These are phyloP conservation scores for Ambrosia trifida DNA, from an alignment of 129 eudicot genomes.

Conservation along the genomic window DNA sequence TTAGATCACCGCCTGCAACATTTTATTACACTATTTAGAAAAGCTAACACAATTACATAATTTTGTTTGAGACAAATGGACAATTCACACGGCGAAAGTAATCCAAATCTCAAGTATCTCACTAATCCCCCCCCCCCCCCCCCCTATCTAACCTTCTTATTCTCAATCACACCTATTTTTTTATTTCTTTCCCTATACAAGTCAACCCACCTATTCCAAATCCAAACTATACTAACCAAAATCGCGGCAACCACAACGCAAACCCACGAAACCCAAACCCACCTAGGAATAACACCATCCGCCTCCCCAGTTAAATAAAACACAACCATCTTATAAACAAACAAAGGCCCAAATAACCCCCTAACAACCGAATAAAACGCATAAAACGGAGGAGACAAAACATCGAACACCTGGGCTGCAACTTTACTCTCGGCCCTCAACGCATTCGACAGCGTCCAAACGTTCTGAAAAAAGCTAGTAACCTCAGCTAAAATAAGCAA, in stretches of 20 bases:
- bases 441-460: constrained; percentile 80
- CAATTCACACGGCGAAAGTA: constrained; percentile 23
- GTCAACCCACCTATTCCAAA: constrained; percentile 65
- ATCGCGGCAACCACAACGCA: constrained; percentile 65
- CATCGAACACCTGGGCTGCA: constrained; percentile 63
- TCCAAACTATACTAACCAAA: constrained; percentile 79
- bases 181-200: constrained; percentile 51
- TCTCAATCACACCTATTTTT: constrained; percentile 28
- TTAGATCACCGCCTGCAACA: constrained; percentile 11
- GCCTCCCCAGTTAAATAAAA: constrained; percentile 62
- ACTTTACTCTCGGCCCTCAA: constrained; percentile 39
- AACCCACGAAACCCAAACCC: constrained; percentile 93
- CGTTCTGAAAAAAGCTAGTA: constrained; percentile 77
- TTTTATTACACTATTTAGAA: constrained; percentile 26
- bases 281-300: constrained; percentile 61
- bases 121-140: constrained; percentile 11
- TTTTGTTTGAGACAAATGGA: constrained; percentile 21
- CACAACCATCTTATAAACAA: constrained; percentile 62
- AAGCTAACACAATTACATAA: constrained; percentile 31
- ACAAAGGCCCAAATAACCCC: constrained; percentile 71
- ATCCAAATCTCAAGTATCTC: constrained; percentile 14
- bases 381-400: constrained; percentile 79
- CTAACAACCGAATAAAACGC: constrained; percentile 68
- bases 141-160: constrained; percentile 45
- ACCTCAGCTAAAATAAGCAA: constrained; percentile 77